Evolutionary conservation across 305 asterid species (phyloP).

Genomic region (Rubia tinctorum): DNA sequence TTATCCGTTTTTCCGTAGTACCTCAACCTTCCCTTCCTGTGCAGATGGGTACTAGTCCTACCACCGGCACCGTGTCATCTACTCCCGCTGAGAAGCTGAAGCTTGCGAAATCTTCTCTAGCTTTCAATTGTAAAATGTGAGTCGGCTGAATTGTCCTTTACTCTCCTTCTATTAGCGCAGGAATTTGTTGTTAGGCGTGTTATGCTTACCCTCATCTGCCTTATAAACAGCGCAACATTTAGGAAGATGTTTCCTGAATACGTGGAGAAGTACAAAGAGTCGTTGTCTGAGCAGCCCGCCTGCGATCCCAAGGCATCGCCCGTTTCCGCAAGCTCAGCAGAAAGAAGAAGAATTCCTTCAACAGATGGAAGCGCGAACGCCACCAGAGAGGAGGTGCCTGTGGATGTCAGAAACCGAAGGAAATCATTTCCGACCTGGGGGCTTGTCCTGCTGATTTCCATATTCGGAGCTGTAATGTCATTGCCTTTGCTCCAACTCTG

Average conservation of each 20-base stretch:
- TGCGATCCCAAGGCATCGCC: slow-evolving; percentile 37
- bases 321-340: slow-evolving; percentile 25
- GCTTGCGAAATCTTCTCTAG: slow-evolving; percentile 90
- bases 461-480: slow-evolving; percentile 83
- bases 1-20: not conserved
- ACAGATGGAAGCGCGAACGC: slow-evolving; percentile 41
- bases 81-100: slow-evolving; percentile 70
- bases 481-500: slow-evolving; percentile 82
- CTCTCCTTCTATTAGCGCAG: not conserved
- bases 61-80: slow-evolving; percentile 93
- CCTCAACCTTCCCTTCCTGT: not conserved
- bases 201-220: slow-evolving; percentile 6
- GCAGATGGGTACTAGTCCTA: slow-evolving; percentile 92
- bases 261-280: slow-evolving; percentile 78
- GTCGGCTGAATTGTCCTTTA: slow-evolving; percentile 24
- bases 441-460: slow-evolving; percentile 51
- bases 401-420: slow-evolving; percentile 44
- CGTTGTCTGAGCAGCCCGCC: slow-evolving; percentile 47
- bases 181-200: slow-evolving; percentile 2
- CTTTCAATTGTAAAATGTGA: slow-evolving; percentile 87
- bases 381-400: slow-evolving; percentile 40
- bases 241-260: slow-evolving; percentile 89
- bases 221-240: slow-evolving; percentile 59
- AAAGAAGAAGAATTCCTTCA: slow-evolving; percentile 29
- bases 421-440: slow-evolving; percentile 71